Base-by-base conservation (phyloP, 768 basidiomycete species). In the Leccinum longicurvipes region DNA sequence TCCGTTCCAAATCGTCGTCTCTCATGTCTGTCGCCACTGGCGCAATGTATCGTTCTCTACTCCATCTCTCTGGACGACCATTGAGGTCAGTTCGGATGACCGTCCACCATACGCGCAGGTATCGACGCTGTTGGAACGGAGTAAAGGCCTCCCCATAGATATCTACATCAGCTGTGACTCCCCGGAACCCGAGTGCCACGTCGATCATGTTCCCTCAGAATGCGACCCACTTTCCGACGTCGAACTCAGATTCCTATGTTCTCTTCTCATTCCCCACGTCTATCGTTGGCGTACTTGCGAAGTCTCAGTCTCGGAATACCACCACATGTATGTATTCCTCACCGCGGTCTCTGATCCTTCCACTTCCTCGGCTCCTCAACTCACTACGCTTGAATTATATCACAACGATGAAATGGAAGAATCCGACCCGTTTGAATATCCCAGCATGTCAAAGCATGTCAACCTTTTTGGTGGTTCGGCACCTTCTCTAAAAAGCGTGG, bases 11-110 rank as follows among this genome's bases (percentile, higher is more conserved):
- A 70, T 84, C 27, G 71, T 83, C 60, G 82, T 79, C 14, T 85
- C 84, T 17, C 85, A 85, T 60, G 79, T 86, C 10, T 87, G 85
- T 66, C 71, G 62, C 24, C 81, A 77, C 54, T 87, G 85, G 85
- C 81, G 85, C 47, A 71, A 69, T 32, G 60, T 77, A 2, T 79
- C 83, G 3, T 53, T 86, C 27, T 77, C 77, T 28, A 80, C 79
- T 0, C 81, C 83, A 1, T 70, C 73, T 9, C 74, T 87, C 17
- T 88, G 86, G 86, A 80, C 79, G 11, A 67, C 56, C 28, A 72
- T 87, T 42, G 9, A 7, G 1, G 51, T 70, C 19, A 14, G 23
- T 21, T 42, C 47, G 4, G 41, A 58, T 5, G 69, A 72, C 34
- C 73, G 67, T 24, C 69, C 74, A 3, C 77, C 79, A 2, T 77